Evolutionary conservation across 495 filamentous ascomycete species (phyloP), one percentile per base, ranked within the genome.

Genomic region (Xylaria curta): DNA sequence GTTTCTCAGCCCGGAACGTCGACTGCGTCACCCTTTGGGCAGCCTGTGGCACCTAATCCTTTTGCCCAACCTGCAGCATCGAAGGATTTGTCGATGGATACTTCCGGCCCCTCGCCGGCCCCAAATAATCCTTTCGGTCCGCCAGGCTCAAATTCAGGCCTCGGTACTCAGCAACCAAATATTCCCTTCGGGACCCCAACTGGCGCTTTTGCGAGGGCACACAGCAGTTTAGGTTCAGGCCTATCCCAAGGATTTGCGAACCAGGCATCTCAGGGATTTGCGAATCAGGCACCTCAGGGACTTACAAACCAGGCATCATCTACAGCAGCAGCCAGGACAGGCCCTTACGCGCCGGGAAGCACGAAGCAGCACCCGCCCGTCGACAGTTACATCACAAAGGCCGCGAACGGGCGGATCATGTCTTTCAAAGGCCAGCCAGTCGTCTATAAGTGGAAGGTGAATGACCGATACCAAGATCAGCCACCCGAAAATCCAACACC

Each of bases 361-460:
- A 76, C 79, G 1, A 81, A 79, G 47, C 81, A 85, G 47, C 85
- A 86, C 53, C 84, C 83, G 0, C 69, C 80, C n/a, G 61, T 81
- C 7, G 77, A 75, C 1, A 77, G 74, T 26, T 87, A 87, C 74
- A 78, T 72, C 62, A 56, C 73, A 54, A 79, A 71, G 31, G 71
- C 70, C 46, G 66, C 73, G 46, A 77, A 81, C 56, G 78, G 79
- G 19, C 70, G 65, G 10, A 78, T 84, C n/a, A 69, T 67, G 51
- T 76, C 76, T 70, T 85, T 84, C 78, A 82, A 83, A 59, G 81
- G 79, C 47, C 81, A 81, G 70, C 80, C 79, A 3, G 82, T 87
- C 0, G 31, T 72, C 12, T 86, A 83, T 75, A 76, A 73, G 67
- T 79, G 76, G 76, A 75, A 72, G 40, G 76, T 79, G 5, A 54